Conservation (phyloP, 176 grass and related monocot species). For the Dendrocalamus sinicus region DNA sequence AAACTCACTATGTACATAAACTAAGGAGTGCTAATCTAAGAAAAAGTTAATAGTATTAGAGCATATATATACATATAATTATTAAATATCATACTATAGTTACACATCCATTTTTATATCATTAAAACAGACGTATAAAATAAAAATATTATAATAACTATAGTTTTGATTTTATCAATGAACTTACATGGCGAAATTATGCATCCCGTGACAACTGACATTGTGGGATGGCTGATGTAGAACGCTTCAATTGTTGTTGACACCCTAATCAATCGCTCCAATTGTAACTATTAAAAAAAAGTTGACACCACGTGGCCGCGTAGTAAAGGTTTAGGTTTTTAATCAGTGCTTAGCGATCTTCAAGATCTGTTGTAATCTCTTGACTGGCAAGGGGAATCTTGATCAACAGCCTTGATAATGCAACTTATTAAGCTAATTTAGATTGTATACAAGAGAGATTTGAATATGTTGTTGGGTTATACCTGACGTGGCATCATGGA, state of each 20-base stretch:
- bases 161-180: too few relatives aligned
- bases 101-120: too few relatives aligned
- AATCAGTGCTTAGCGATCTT: slow-evolving; percentile 34
- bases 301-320: slow-evolving; percentile 12
- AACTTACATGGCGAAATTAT: too few relatives aligned
- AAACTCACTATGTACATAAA: too few relatives aligned
- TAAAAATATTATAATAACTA: too few relatives aligned
- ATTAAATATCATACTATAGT: too few relatives aligned
- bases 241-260: slow-evolving; percentile 1
- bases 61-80: too few relatives aligned
- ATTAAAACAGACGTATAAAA: too few relatives aligned
- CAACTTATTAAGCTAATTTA: slow-evolving; percentile 37
- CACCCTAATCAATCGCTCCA: slow-evolving; percentile 27
- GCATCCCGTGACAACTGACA: too few relatives aligned
- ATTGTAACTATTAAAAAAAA: slow-evolving; percentile 23
- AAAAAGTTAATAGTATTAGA: too few relatives aligned
- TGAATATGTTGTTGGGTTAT: slow-evolving; percentile 10
- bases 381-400: slow-evolving; percentile 44
- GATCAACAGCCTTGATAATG: slow-evolving; percentile 41
- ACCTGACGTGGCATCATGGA: slow-evolving; percentile 22
- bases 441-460: neutral
- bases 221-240: too few relatives aligned
- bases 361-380: slow-evolving; percentile 42
- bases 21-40: too few relatives aligned
- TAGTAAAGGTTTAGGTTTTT: slow-evolving; percentile 34